Evolutionary conservation across 2,329 filamentous ascomycete genomes (phyloP).

Genomic region (Tothia fuscella): DNA sequence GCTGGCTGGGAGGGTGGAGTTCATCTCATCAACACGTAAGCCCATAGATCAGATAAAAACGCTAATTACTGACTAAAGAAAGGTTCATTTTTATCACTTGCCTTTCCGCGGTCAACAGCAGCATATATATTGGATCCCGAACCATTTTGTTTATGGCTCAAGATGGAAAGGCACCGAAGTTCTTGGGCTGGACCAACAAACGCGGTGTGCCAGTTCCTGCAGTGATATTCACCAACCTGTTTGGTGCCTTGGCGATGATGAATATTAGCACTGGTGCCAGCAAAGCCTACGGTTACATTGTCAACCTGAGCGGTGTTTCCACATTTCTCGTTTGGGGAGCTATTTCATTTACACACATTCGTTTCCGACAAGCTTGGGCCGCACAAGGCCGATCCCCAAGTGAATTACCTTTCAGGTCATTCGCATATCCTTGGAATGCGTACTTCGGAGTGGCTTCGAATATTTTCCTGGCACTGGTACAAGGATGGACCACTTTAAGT

Average conservation of each 20-base stretch:
- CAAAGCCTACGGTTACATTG: constrained; percentile 55
- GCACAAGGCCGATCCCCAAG: constrained; percentile 43
- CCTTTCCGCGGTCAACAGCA: constrained; percentile 59
- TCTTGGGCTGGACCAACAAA: constrained; percentile 56
- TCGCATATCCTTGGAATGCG: constrained; percentile 40
- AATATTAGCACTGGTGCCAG: constrained; percentile 56
- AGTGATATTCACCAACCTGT: constrained; percentile 56
- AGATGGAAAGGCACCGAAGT: constrained; percentile 55
- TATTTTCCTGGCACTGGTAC: constrained; percentile 38
- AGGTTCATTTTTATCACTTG: constrained; percentile 58
- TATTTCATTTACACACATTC: constrained; percentile 60
- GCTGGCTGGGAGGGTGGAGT: constrained; percentile 63
- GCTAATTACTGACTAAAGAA: background rate
- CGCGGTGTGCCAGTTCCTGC: constrained; percentile 49
- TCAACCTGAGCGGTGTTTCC: constrained; percentile 57
- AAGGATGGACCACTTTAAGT: constrained; percentile 42
- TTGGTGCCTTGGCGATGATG: constrained; percentile 64
- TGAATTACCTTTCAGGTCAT: constrained; percentile 36
- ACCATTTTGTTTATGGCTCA: constrained; percentile 68
- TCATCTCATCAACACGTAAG: constrained; percentile 60
- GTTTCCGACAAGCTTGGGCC: constrained; percentile 54
- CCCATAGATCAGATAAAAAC: background rate
- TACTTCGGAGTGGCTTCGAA: constrained; percentile 37
- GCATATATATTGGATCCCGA: constrained; percentile 65
- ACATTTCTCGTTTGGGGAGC: constrained; percentile 62